Percentiles rank a stretch among this genome's conserved stretches.
These are phyloP conservation scores for Arthrobotrys musiformis DNA, from an alignment of 2,329 filamentous ascomycete genomes.

Conservation along the genomic window DNA sequence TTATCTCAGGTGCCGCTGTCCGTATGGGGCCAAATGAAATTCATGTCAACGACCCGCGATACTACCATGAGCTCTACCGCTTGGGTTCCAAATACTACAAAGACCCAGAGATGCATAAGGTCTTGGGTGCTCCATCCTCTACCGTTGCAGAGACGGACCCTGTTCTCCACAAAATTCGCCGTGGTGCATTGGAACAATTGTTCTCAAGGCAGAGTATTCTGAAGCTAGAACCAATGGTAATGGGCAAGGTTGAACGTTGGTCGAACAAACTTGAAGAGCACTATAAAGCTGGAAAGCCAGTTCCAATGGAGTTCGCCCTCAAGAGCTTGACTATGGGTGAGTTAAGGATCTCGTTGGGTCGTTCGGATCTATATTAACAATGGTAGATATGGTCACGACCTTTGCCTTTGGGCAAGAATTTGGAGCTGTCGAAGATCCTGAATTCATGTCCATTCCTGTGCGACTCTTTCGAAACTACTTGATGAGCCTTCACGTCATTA, in stretches of 20 bases:
- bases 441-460: slow-evolving; percentile 24
- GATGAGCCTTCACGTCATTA: slow-evolving; percentile 32
- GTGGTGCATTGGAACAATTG: slow-evolving; percentile 18
- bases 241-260: slow-evolving; percentile 24
- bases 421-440: slow-evolving; percentile 22
- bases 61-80: slow-evolving; percentile 29
- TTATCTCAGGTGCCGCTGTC: background rate
- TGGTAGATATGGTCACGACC: slow-evolving; percentile 32
- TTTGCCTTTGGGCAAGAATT: slow-evolving; percentile 26
- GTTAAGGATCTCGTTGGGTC: background rate
- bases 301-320: slow-evolving; percentile 24
- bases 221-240: slow-evolving; percentile 29
- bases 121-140: slow-evolving; percentile 24
- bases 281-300: slow-evolving; percentile 18
- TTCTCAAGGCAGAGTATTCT: slow-evolving; percentile 35
- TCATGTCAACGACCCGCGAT: slow-evolving; percentile 24
- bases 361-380: background rate
- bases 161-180: slow-evolving; percentile 18
- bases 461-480: slow-evolving; percentile 23
- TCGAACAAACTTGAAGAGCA: slow-evolving; percentile 18
- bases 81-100: slow-evolving; percentile 30
- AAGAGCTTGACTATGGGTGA: slow-evolving; percentile 21
- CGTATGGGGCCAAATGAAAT: slow-evolving; percentile 33
- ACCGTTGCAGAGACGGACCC: slow-evolving; percentile 23
- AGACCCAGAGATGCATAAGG: slow-evolving; percentile 36